Evolutionary conservation across 2,329 filamentous ascomycete species (phyloP).

Genomic region (Anthostomella pinea): DNA sequence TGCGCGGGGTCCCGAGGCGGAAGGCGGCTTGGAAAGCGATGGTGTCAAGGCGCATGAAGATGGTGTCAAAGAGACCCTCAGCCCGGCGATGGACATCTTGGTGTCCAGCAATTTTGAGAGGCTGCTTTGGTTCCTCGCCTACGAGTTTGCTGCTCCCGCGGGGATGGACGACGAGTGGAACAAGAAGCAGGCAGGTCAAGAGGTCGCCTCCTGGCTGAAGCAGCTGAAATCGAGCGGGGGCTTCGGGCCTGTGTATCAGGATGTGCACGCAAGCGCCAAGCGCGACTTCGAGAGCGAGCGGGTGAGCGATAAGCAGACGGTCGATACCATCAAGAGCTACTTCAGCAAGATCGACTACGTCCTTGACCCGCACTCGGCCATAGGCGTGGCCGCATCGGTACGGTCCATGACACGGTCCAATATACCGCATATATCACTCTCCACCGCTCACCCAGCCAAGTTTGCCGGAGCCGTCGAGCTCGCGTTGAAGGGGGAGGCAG

Average conservation of each 20-base stretch:
- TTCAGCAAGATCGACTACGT: constrained; percentile 63
- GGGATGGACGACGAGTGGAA: constrained; percentile 65
- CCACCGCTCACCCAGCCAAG: constrained; percentile 94
- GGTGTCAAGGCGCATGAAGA: constrained; percentile 63
- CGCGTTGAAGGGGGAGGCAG: constrained; percentile 67
- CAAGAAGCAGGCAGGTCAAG: constrained; percentile 68
- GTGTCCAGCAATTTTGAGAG: constrained; percentile 97
- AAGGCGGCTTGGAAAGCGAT: constrained; percentile 63
- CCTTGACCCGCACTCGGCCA: constrained; percentile 88
- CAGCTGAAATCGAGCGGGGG: constrained; percentile 78
- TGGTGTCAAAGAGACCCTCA: constrained; percentile 86
- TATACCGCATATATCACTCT: constrained; percentile 75
- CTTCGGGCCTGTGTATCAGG: constrained; percentile 72
- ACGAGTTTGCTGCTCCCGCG: constrained; percentile 60
- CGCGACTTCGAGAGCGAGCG: constrained; percentile 79
- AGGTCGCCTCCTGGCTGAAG: constrained; percentile 74
- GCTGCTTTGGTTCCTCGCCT: constrained; percentile 87
- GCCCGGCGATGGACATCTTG: constrained; percentile 96
- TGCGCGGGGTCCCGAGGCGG: constrained; percentile 53
- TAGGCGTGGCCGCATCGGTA: constrained; percentile 75
- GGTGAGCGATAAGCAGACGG: constrained; percentile 63
- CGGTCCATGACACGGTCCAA: constrained; percentile 60
- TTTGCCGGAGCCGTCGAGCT: constrained; percentile 82
- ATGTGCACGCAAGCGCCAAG: constrained; percentile 69
- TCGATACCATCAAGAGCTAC: constrained; percentile 60